These are phyloP conservation scores for Clitocybe nebularis DNA, from an alignment of 1,284 basidiomycete species.

Conservation along the genomic window DNA sequence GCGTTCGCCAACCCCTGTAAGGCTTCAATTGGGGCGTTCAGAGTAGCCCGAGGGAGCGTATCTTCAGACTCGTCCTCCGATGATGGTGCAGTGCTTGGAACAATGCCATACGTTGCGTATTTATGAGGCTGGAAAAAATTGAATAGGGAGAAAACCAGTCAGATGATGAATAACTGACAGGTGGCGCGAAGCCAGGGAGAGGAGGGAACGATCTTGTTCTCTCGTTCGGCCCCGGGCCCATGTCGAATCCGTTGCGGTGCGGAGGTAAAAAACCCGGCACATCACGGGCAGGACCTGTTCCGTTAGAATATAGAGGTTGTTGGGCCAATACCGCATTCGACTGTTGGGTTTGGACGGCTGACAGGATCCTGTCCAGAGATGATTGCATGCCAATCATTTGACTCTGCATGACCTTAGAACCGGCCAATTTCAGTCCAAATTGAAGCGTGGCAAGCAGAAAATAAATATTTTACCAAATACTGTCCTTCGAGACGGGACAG, in stretches of 20 bases:
- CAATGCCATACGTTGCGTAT: conserved; percentile 87
- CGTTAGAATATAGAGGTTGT: conserved; percentile 25
- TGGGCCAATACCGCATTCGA: conserved; percentile 21
- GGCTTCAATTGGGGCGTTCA: conserved; percentile 91
- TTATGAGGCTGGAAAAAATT: conserved; percentile 65
- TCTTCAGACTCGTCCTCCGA: conserved; percentile 89
- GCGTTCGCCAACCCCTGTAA: conserved; percentile 90
- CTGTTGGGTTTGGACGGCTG: conserved; percentile 57
- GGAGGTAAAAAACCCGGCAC: conserved; percentile 25
- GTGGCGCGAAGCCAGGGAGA: conserved; percentile 85
- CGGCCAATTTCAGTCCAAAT: conserved; percentile 5
- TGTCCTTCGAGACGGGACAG: conserved; percentile 80
- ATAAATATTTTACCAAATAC: conserved; percentile 54
- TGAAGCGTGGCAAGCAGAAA: neutral
- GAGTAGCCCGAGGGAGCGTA: conserved; percentile 71
- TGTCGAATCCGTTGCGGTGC: conserved; percentile 40
- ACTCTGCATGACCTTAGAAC: conserved; percentile 73
- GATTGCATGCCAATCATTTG: conserved; percentile 91
- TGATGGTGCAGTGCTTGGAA: conserved; percentile 75
- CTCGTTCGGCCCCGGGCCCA: conserved; percentile 26
- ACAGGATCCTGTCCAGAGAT: conserved; percentile 74
- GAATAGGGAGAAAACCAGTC: conserved; percentile 15
- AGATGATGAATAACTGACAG: conserved; percentile 44
- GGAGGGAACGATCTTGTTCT: conserved; percentile 61
- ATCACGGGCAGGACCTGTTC: conserved; percentile 24